Percentiles rank a stretch among this genome's conserved stretches.
These are phyloP conservation scores for Rhizopogon vesiculosus DNA, from an alignment of 768 basidiomycete genomes.

Conservation along the genomic window DNA sequence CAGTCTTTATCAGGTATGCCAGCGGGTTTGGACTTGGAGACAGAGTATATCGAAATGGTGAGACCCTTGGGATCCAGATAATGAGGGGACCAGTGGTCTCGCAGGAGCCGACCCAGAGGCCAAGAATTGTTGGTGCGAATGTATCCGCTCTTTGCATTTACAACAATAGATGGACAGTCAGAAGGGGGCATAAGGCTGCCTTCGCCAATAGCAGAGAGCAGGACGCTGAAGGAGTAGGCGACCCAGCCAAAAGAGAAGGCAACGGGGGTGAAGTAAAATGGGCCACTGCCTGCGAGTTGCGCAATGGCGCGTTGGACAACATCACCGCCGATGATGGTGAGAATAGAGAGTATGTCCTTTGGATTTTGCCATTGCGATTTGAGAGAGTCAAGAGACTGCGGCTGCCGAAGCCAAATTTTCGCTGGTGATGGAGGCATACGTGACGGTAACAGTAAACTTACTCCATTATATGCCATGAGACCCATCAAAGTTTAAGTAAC, in stretches of 20 bases:
- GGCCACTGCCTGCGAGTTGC: neutral
- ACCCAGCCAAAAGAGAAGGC: conserved; percentile 32
- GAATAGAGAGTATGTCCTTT: neutral
- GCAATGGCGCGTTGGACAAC: neutral
- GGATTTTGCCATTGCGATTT: neutral
- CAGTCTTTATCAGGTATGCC: conserved; percentile 23
- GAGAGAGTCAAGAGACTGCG: neutral
- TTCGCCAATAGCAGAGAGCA: conserved; percentile 9
- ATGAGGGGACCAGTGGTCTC: conserved; percentile 17
- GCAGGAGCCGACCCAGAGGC: conserved; percentile 24
- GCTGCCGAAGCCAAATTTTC: neutral
- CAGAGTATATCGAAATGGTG: conserved; percentile 15
- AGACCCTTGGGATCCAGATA: conserved; percentile 9
- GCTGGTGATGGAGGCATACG: neutral
- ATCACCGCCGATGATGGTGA: neutral
- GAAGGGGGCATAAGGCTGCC: neutral
- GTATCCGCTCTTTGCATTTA: conserved; percentile 13
- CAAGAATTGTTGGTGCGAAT: conserved; percentile 21
- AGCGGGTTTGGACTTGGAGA: conserved; percentile 4
- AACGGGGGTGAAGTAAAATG: conserved; percentile 17
- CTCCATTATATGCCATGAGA: no score
- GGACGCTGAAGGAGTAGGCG: conserved; percentile 22
- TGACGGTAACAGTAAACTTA: no score
- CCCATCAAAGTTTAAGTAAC: no score
- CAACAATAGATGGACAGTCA: neutral